Base-by-base conservation (phyloP, 768 basidiomycete species). In the Mycena floridula region DNA sequence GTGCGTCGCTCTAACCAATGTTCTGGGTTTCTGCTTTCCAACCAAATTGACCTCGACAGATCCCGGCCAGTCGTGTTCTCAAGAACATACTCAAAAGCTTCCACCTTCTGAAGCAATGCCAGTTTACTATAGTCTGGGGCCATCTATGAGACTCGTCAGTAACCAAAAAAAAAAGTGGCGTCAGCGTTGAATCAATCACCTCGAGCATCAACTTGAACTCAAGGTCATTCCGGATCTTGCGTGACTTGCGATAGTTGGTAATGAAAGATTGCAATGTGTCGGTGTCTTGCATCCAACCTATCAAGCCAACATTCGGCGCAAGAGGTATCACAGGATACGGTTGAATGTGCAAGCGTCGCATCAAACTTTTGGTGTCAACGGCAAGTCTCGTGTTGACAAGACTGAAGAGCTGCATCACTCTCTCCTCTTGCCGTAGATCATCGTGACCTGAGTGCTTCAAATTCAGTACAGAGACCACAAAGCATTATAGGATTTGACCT, bases 331-430 rank as follows among this genome's bases (percentile, higher is more conserved):
- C 89, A 15, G 92, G 82, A 62, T 79, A 98, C 30, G 81, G 80
- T 61, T 95, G 95, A 43, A 98, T 95, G 55, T 93, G 91, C 37
- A 99, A 73, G 52, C 93, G 90, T 26, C 96, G 76, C 69, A 95
- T 96, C 77, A 95, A 98, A 60, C 90, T 92, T 57, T 89, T 82
- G 18, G 92, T 89, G 57, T 99, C 95, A 18, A 91, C 83, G 6
- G 89, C 85, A 23, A 99, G 80, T 2, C 97, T 68, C 0, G 91
- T 95, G 64, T 99, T 99, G 55, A 98, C 87, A 39, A 99, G 81
- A 47, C 96, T 88, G 63, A 98, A 98, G n/a, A 98, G 76, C 61
- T 99, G 96, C 95, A 98, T 98, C 44, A 98, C 96, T 50, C 96
- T 81, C 57, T 99, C 96, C 59, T 99, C 96, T 65, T 98, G 96